A percentile compares a stretch with the other conserved stretches of the same genome.
Conservation (phyloP, 2,329 filamentous ascomycete species). For the Monosporascus sp. region DNA sequence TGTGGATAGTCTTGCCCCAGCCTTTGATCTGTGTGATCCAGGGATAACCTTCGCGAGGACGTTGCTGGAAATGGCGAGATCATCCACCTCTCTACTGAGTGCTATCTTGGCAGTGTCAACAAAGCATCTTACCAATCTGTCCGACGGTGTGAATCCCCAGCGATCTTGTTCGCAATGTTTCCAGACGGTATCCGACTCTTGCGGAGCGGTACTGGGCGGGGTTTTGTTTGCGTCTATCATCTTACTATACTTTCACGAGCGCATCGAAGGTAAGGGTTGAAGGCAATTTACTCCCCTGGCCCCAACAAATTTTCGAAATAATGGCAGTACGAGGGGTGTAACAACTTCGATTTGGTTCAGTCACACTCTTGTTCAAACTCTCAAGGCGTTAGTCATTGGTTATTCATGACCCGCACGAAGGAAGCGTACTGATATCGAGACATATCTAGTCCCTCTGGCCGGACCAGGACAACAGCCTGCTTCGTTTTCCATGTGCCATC, state of each 20-base stretch:
- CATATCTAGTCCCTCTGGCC: not conserved
- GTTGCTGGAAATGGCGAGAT: not conserved
- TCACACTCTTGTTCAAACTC: not conserved
- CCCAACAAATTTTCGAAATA: no score
- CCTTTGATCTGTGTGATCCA: constrained; percentile 1
- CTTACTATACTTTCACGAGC: not conserved
- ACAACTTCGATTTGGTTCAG: no score
- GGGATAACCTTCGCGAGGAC: constrained; percentile 1
- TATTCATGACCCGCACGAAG: not conserved
- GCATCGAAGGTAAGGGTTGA: not conserved
- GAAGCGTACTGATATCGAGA: not conserved
- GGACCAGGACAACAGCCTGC: no score
- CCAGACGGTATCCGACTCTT: not conserved
- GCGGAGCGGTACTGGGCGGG: not conserved
- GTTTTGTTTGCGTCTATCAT: not conserved
- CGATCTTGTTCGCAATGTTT: not conserved
- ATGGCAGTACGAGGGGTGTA: no score
- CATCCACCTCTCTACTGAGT: not conserved
- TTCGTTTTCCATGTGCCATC: not conserved
- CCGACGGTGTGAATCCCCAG: not conserved
- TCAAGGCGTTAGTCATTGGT: not conserved
- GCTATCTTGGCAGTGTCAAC: not conserved
- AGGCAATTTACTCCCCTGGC: not conserved
- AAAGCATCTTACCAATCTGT: not conserved
- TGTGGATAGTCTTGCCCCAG: constrained; percentile 2